Evolutionary conservation across 78 protist genomes (phyloP).

Genomic region (Dictyostelium citrinum): DNA sequence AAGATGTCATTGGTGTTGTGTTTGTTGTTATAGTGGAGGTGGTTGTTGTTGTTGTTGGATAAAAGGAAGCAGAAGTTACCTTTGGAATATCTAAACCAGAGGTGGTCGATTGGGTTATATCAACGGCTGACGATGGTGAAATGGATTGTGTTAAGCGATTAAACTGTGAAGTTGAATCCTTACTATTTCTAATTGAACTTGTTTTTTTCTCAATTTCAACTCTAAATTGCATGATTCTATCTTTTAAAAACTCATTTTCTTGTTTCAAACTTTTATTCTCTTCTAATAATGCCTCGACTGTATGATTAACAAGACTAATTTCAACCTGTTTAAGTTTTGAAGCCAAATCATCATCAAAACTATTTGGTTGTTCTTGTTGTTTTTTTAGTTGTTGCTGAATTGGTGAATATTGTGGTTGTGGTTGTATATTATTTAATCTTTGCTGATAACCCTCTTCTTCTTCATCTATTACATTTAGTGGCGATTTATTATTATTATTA

Average conservation of each 20-base stretch:
- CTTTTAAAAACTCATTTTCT: constrained; percentile 38
- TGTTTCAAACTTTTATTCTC: background rate
- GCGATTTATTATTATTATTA: background rate
- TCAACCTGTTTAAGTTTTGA: constrained; percentile 12
- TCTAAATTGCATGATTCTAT: constrained; percentile 28
- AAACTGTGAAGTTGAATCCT: background rate
- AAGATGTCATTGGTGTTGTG: background rate
- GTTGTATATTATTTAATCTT: background rate
- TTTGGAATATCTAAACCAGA: background rate
- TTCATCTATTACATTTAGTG: background rate
- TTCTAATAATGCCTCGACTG: background rate
- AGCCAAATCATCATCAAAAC: background rate
- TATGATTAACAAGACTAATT: background rate
- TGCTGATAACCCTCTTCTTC: background rate
- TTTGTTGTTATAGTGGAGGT: background rate
- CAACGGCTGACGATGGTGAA: background rate
- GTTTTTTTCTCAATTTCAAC: constrained; percentile 29
- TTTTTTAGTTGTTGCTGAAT: background rate
- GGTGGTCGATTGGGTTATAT: background rate
- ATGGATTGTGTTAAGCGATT: background rate
- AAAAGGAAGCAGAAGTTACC: background rate
- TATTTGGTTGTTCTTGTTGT: background rate
- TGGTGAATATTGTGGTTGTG: background rate
- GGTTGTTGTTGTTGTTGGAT: background rate
- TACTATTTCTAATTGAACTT: background rate